Conservation (phyloP, 768 basidiomycete genomes). For the Kwoniella sp. region DNA sequence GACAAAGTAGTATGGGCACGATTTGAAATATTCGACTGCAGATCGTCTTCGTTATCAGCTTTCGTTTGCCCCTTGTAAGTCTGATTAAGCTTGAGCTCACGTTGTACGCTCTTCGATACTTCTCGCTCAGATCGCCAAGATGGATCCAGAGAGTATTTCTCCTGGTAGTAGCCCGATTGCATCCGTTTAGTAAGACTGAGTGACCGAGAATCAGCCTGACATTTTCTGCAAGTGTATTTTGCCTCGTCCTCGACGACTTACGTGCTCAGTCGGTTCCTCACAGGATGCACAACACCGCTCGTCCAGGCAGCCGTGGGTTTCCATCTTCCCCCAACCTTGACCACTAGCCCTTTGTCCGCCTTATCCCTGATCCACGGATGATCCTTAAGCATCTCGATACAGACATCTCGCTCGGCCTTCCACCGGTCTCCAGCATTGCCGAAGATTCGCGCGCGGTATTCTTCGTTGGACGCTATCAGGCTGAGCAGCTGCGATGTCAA, state of each 20-base stretch:
- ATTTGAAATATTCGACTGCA: background rate
- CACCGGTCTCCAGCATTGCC: conserved; percentile 5
- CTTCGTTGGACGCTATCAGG: background rate
- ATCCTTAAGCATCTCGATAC: conserved; percentile 1
- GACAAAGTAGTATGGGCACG: conserved; percentile 1
- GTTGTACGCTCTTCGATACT: background rate
- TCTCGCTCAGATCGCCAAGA: background rate
- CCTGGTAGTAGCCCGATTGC: conserved; percentile 1
- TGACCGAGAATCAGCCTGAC: too few species aligned
- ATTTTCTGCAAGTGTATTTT: background rate
- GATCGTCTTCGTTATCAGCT: background rate
- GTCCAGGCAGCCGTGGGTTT: conserved; percentile 3
- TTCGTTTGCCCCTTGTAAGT: background rate
- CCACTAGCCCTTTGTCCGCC: conserved; percentile 1
- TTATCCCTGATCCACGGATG: conserved; percentile 5
- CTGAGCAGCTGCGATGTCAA: background rate
- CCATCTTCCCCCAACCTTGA: background rate
- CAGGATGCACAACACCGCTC: conserved; percentile 3
- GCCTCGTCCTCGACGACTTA: background rate
- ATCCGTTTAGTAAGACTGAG: background rate
- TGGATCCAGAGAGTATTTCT: background rate
- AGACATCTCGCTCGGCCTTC: conserved; percentile 5
- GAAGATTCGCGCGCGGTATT: background rate
- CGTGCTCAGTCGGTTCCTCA: background rate
- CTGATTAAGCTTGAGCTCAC: background rate